Percentiles rank a stretch among this genome's conserved stretches.
Conservation (phyloP, 805 yeast species). For the Candida ovalis region DNA sequence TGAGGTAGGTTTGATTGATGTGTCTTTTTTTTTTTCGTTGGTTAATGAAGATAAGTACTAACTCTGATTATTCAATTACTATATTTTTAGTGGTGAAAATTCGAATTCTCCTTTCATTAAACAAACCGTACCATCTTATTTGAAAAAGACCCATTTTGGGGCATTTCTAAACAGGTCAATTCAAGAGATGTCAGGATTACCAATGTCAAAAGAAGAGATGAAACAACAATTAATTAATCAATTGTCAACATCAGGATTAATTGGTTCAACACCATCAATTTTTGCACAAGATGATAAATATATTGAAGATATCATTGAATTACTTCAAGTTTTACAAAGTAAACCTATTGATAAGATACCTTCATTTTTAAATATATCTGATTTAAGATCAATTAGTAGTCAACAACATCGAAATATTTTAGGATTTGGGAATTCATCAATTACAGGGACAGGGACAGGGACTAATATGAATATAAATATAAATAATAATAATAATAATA, state of each 20-base stretch:
- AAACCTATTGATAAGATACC: conserved; percentile 4
- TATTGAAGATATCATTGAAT: conserved; percentile 10
- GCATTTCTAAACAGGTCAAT: conserved; percentile 11
- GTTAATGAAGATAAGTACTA: no score
- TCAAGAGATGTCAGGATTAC: conserved; percentile 8
- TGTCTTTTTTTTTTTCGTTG: no score
- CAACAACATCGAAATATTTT: background rate
- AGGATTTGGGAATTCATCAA: background rate
- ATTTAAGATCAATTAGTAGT: background rate
- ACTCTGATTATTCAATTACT: background rate
- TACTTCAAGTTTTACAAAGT: conserved; percentile 11
- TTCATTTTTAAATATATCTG: background rate
- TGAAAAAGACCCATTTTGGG: conserved; percentile 20
- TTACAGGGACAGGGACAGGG: background rate
- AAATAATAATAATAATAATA: background rate
- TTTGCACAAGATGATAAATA: conserved; percentile 18
- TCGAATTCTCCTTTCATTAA: background rate
- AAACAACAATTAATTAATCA: conserved; percentile 9
- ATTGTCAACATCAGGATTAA: conserved; percentile 16
- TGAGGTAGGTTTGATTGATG: no score
- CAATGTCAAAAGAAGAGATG: conserved; percentile 14
- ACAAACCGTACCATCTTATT: conserved; percentile 22
- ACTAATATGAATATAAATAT: background rate
- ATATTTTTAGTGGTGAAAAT: no score
- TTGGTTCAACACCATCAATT: conserved; percentile 19